Percentiles rank a stretch among this genome's conserved stretches.
Conservation (phyloP, 2,329 filamentous ascomycete species). For the Cytospora piceicola region DNA sequence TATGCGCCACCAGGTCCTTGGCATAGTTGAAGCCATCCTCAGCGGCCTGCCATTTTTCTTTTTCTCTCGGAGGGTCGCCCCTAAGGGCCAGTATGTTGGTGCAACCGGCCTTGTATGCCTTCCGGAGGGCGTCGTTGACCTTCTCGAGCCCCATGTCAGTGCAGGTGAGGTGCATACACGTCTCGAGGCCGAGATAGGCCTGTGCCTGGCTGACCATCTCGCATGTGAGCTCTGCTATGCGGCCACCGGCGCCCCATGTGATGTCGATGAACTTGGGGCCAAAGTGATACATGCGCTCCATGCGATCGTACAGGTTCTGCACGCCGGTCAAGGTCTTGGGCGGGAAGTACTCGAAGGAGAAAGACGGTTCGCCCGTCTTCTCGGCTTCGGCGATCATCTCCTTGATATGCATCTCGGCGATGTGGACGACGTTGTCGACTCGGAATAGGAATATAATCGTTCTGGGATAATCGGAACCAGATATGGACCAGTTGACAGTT, state of each 20-base stretch:
- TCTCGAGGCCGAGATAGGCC: slow-evolving; percentile 93
- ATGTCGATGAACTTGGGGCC: slow-evolving; percentile 97
- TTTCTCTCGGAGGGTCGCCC: slow-evolving; percentile 90
- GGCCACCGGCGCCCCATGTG: slow-evolving; percentile 95
- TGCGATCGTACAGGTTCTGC: slow-evolving; percentile 98
- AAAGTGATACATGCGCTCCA: slow-evolving; percentile 97
- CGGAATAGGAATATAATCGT: not conserved
- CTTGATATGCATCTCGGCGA: slow-evolving; percentile 84
- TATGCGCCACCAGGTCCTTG: slow-evolving; percentile 80
- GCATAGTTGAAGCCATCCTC: slow-evolving; percentile 91
- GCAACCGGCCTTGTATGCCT: slow-evolving; percentile 92
- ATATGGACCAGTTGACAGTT: not conserved
- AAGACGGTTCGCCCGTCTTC: slow-evolving; percentile 78
- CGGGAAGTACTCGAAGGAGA: slow-evolving; percentile 99
- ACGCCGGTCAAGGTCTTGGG: slow-evolving; percentile 97
- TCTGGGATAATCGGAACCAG: not conserved
- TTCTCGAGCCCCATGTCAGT: slow-evolving; percentile 96
- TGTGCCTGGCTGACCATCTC: slow-evolving; percentile 98
- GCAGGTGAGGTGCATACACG: slow-evolving; percentile 98
- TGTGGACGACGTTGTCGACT: slow-evolving; percentile 9
- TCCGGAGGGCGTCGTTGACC: slow-evolving; percentile 84
- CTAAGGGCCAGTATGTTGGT: slow-evolving; percentile 95
- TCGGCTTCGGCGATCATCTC: slow-evolving; percentile 86
- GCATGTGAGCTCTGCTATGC: slow-evolving; percentile 87
- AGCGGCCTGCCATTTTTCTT: slow-evolving; percentile 89